Percentiles rank a stretch among this genome's conserved stretches.
Evolutionary conservation across 768 basidiomycete species (phyloP).

Genomic region (Rhizopogon vinicolor): DNA sequence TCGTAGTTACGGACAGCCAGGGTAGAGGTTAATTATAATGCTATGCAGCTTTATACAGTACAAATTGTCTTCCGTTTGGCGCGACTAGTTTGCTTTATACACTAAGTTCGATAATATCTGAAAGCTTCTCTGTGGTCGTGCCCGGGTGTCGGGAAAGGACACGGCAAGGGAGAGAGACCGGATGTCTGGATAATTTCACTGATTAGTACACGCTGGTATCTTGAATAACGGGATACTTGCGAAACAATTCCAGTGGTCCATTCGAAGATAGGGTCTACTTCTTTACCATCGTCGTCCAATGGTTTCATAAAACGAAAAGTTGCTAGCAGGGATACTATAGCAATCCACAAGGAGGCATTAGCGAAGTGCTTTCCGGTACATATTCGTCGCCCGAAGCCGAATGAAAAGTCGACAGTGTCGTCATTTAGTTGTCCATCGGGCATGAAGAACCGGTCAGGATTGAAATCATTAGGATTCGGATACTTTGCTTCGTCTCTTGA

Average conservation of each 20-base stretch:
- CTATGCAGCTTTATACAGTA: no score
- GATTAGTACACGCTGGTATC: slow-evolving; percentile 3
- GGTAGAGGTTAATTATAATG: neutral
- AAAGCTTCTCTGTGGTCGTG: slow-evolving; percentile 12
- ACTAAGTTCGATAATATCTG: slow-evolving; percentile 7
- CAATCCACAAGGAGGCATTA: slow-evolving; percentile 28
- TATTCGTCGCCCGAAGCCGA: slow-evolving; percentile 26
- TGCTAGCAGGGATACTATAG: slow-evolving; percentile 24
- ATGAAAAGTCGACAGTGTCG: slow-evolving; percentile 17
- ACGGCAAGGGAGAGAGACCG: slow-evolving; percentile 23
- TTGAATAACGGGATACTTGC: slow-evolving; percentile 11
- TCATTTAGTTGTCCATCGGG: slow-evolving; percentile 19
- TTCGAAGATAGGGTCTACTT: slow-evolving; percentile 18
- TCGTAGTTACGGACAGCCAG: no score
- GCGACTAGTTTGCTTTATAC: slow-evolving; percentile 6
- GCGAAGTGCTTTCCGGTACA: slow-evolving; percentile 28
- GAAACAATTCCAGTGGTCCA: slow-evolving; percentile 26
- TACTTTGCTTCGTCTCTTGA: slow-evolving; percentile 23
- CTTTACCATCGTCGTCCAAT: slow-evolving; percentile 20
- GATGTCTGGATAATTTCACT: slow-evolving; percentile 15
- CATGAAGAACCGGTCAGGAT: slow-evolving; percentile 23
- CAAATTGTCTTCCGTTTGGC: neutral
- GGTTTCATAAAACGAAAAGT: slow-evolving; percentile 25
- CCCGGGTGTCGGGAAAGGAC: slow-evolving; percentile 16
- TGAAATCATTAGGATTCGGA: slow-evolving; percentile 21